Conservation (phyloP, 306 rosid species). For the Sicyos edulis region DNA sequence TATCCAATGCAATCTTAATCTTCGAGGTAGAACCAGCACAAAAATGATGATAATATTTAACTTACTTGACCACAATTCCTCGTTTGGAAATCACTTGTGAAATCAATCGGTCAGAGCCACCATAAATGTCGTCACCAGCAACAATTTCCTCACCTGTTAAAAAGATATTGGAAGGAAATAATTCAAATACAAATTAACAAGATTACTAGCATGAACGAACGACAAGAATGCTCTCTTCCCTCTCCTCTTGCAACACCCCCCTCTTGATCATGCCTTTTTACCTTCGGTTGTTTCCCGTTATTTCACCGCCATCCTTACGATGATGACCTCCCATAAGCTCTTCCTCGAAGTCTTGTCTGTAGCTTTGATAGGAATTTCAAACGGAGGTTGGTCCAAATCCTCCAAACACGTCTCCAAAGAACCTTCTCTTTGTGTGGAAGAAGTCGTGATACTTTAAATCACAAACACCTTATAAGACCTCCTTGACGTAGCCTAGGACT, state of each 20-base stretch:
- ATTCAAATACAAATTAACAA: neutral
- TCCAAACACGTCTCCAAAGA: too few relatives aligned
- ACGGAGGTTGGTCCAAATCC: neutral
- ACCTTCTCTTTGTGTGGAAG: neutral
- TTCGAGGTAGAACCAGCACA: conserved; percentile 18
- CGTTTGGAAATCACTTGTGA: conserved; percentile 69
- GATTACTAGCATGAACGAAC: neutral
- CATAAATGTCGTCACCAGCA: conserved; percentile 83
- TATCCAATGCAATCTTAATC: conserved; percentile 27
- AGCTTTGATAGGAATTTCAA: neutral
- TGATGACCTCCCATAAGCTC: neutral
- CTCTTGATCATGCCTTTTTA: neutral
- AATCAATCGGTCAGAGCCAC: conserved; percentile 79
- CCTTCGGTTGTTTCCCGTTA: neutral
- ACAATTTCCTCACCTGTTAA: conserved; percentile 76
- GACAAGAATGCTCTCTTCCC: neutral
- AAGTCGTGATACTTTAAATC: too few relatives aligned
- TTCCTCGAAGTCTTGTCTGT: neutral
- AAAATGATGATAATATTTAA: conserved; percentile 25
- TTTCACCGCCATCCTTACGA: neutral
- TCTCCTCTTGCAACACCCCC: neutral
- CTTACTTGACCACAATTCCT: conserved; percentile 82
- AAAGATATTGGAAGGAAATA: conserved; percentile 16
- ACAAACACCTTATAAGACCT: too few relatives aligned
- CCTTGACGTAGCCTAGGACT: too few relatives aligned